A percentile compares a stretch with the other conserved stretches of the same genome.
phyloP scores from a whole-genome alignment of 1,139 yeast species.

The Nakaseomyces sp. region DNA sequence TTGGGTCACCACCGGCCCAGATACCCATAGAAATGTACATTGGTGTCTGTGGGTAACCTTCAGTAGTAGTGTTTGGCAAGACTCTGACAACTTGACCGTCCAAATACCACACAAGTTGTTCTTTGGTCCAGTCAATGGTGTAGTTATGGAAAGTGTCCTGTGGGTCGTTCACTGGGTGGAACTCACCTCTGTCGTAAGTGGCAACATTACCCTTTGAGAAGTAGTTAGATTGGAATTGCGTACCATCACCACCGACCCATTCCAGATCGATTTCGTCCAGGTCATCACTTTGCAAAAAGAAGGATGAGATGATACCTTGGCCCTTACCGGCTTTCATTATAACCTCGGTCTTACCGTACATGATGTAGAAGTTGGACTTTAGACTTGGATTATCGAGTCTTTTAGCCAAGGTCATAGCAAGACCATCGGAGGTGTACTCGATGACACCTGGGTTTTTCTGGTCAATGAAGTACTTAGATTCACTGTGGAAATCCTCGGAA shows the following conservation, averaged over 20 bases:
- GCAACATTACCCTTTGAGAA: slow-evolving; percentile 72
- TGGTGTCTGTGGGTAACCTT: slow-evolving; percentile 73
- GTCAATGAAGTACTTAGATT: slow-evolving; percentile 38
- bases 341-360: slow-evolving; percentile 80
- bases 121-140: slow-evolving; percentile 73
- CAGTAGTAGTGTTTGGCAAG: slow-evolving; percentile 41
- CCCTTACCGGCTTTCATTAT: slow-evolving; percentile 66
- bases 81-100: slow-evolving; percentile 57
- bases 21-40: slow-evolving; percentile 61
- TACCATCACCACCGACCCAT: slow-evolving; percentile 68
- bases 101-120: slow-evolving; percentile 49
- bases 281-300: slow-evolving; percentile 77
- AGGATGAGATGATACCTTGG: slow-evolving; percentile 66
- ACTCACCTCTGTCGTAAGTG: slow-evolving; percentile 72
- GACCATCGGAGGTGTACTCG: slow-evolving; percentile 43
- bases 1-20: slow-evolving; percentile 79
- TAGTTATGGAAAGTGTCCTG: slow-evolving; percentile 61
- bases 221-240: slow-evolving; percentile 69
- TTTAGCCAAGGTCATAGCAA: slow-evolving; percentile 48
- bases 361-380: slow-evolving; percentile 66
- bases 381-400: slow-evolving; percentile 69
- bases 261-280: slow-evolving; percentile 82
- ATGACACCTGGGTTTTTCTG: slow-evolving; percentile 34
- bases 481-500: slow-evolving; percentile 39
- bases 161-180: slow-evolving; percentile 50